phyloP scores from a whole-genome alignment of 139 green algal genomes.

The Chlorella ohadii region DNA sequence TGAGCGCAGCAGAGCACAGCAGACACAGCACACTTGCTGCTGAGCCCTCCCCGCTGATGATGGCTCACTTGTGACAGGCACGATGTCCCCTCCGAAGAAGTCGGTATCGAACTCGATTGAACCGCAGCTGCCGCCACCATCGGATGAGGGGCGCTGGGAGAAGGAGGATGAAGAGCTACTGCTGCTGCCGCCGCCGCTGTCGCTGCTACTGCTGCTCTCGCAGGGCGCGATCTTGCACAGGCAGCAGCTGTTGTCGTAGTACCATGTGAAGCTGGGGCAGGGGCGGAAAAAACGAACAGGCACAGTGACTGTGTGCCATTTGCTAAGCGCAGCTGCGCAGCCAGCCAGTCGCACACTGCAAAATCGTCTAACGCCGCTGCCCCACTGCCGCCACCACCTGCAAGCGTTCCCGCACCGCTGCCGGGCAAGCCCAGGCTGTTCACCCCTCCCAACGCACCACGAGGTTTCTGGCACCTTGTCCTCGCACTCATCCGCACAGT shows the following conservation, averaged over 20 bases:
- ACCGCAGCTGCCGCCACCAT: not conserved
- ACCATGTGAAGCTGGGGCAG: not conserved
- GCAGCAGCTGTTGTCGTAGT: slow-evolving; percentile 14
- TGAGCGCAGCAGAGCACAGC: too few species aligned
- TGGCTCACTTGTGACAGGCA: slow-evolving; percentile 17
- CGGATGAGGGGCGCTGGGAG: not conserved
- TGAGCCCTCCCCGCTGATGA: too few species aligned
- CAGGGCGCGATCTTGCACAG: slow-evolving; percentile 8
- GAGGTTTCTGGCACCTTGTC: too few species aligned
- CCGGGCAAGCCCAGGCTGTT: too few species aligned
- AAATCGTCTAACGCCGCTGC: too few species aligned
- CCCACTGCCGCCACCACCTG: too few species aligned
- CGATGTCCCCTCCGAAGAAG: not conserved
- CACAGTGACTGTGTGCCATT: not conserved
- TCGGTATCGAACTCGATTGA: slow-evolving; percentile 2
- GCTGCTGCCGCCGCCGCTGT: not conserved
- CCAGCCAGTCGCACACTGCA: too few species aligned
- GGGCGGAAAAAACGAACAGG: too few species aligned
- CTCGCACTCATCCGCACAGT: not conserved
- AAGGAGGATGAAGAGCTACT: not conserved
- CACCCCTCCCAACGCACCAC: not conserved
- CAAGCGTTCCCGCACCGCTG: too few species aligned
- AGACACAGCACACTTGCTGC: too few species aligned
- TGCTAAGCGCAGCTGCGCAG: not conserved
- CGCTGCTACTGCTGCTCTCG: not conserved